Percentiles rank a stretch among this genome's conserved stretches.
Conservation (phyloP, 169 alveolate genomes). For the Plasmodium malariae region DNA sequence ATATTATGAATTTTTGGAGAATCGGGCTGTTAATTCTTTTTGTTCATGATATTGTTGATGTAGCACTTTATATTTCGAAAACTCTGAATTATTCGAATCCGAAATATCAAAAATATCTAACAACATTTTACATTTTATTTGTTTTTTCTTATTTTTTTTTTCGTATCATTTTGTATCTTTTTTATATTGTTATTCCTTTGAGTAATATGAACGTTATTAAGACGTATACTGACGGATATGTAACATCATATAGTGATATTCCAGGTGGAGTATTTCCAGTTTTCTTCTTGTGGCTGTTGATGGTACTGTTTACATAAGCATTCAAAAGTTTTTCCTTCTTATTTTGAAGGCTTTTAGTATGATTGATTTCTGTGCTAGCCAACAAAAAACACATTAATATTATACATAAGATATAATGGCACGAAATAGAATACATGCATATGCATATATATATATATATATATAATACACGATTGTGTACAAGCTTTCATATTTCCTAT, state of each 20-base stretch:
- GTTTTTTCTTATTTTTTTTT: constrained; percentile 69
- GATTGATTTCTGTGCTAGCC: no score
- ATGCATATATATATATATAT: neutral
- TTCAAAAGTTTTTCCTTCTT: neutral
- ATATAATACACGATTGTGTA: neutral
- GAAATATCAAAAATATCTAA: constrained; percentile 6
- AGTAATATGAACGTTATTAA: constrained; percentile 26
- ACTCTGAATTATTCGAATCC: constrained; percentile 56
- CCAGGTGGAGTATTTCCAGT: constrained; percentile 46
- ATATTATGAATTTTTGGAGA: constrained; percentile 71
- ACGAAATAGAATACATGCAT: neutral
- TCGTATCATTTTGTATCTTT: constrained; percentile 45
- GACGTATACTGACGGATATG: constrained; percentile 65
- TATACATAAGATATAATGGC: no score
- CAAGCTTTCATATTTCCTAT: neutral
- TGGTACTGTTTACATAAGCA: constrained; percentile 12
- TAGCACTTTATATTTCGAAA: constrained; percentile 80
- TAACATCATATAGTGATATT: constrained; percentile 38
- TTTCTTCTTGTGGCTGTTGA: constrained; percentile 43
- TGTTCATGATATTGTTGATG: constrained; percentile 87
- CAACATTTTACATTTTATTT: constrained; percentile 34
- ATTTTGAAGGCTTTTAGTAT: neutral
- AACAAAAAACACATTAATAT: no score
- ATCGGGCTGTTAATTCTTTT: constrained; percentile 57
- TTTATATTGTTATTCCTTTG: constrained; percentile 63